Evolutionary conservation across 192 early-diverging fungal genomes (phyloP).

Genomic region (Spinellus fusiger): DNA sequence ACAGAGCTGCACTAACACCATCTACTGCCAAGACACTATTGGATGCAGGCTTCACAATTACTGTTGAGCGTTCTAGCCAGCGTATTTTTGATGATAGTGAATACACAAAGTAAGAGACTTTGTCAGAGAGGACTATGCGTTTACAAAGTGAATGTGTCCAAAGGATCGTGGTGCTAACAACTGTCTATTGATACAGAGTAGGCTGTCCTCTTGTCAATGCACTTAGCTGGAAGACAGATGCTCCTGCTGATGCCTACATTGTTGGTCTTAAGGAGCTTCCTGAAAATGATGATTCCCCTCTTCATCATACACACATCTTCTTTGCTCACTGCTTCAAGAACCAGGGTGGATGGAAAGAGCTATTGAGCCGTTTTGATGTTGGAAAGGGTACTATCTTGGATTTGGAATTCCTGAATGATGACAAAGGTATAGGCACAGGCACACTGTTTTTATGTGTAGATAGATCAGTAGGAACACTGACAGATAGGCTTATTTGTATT

Average conservation of each 20-base stretch:
- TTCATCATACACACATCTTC: slow-evolving; percentile 92
- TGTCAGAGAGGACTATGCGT: too few species aligned
- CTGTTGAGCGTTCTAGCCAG: slow-evolving; percentile 75
- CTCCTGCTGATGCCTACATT: slow-evolving; percentile 89
- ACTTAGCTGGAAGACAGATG: slow-evolving; percentile 77
- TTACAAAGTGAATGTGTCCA: too few species aligned
- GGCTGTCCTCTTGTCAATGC: slow-evolving; percentile 77
- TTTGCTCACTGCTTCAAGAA: slow-evolving; percentile 98
- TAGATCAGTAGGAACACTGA: too few species aligned
- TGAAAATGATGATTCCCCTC: slow-evolving; percentile 83
- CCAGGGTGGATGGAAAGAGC: slow-evolving; percentile 91
- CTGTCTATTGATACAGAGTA: slow-evolving; percentile 35
- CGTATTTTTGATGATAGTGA: slow-evolving; percentile 89
- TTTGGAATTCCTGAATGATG: slow-evolving; percentile 90
- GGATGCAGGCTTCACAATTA: slow-evolving; percentile 79
- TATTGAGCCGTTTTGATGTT: slow-evolving; percentile 75
- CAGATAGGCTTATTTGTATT: neutral
- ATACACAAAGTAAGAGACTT: slow-evolving; percentile 59
- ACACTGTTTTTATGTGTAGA: neutral
- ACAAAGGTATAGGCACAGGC: slow-evolving; percentile 49
- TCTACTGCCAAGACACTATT: slow-evolving; percentile 74
- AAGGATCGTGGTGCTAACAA: neutral
- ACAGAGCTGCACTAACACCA: slow-evolving; percentile 89
- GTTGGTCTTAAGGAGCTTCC: slow-evolving; percentile 96
- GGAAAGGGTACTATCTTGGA: slow-evolving; percentile 88